Evolutionary conservation across 768 basidiomycete species (phyloP), one percentile per base, ranked within the genome.

Genomic region (Suillus paluster): DNA sequence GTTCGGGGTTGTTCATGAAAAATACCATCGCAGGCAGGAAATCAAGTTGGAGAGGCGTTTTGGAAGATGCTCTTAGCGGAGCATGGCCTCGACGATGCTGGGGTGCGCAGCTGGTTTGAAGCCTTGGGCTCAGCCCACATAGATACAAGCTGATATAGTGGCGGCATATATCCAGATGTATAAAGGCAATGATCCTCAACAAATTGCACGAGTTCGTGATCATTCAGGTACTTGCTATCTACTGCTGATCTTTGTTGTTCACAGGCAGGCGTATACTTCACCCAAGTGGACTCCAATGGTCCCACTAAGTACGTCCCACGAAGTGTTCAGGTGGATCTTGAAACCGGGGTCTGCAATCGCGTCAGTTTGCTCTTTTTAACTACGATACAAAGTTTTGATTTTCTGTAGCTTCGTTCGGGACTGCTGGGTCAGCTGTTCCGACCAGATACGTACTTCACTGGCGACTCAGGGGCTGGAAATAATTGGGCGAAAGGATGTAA

Each of bases 401-500:
- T 23, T 17, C 45, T 6, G 11, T 64, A 93, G 86, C 77, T 94
- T 55, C 86, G 86, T 52, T 81, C 86, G 30, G 91, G 94, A 12
- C 75, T 83, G 3, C 76, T 92, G 42, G 95, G 95, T 3, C 67
- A 71, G 9, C 81, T 99, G 7, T 97, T 95, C 78, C 85, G 89
- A 54, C 96, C 96, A 2, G 94, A 95, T 71, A 97, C 93, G 2
- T 97, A 84, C 71, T 72, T 95, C 52, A 84, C 85, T 41, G 83
- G 86, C 7, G 75, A 83, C 48, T 78, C 79, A 61, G 83, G 86
- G 55, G 88, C 95, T 1, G 95, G 95, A 19, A 97, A 98, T 69
- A 97, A 96, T 65, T 97, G 94, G 92, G 95, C 94, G 17, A 97
- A 97, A 78, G 94, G 92, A 83, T 92, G 92, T 92, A 68, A 77